Evolutionary conservation across 371 early-diverging fungal genomes (phyloP).

Genomic region (Paraphysoderma sedebokerense): DNA sequence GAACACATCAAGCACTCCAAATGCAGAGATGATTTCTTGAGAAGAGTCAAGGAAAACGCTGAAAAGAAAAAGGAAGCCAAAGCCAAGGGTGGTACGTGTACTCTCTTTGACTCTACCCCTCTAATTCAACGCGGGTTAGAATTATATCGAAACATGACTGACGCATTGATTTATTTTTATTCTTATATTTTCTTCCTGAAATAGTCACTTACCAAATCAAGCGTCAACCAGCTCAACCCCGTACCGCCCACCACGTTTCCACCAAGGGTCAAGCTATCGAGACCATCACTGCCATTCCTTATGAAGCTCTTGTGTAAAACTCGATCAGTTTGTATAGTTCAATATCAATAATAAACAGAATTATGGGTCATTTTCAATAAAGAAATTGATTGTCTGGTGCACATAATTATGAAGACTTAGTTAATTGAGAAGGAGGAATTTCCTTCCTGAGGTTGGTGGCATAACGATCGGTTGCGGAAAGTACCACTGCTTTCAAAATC

Average conservation of each 20-base stretch:
- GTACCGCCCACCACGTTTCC: slow-evolving; percentile 76
- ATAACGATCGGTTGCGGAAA: no score
- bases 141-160: slow-evolving; percentile 15
- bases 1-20: slow-evolving; percentile 99
- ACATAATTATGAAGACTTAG: no score
- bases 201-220: slow-evolving; percentile 60
- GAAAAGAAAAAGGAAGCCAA: slow-evolving; percentile 63
- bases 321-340: neutral
- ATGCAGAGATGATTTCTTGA: slow-evolving; percentile 97
- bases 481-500: no score
- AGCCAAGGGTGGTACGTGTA: slow-evolving; percentile 35
- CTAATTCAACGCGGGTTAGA: slow-evolving; percentile 6
- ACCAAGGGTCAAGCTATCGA: slow-evolving; percentile 75
- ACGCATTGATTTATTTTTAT: neutral
- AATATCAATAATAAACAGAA: neutral
- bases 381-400: no score
- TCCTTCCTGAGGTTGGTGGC: no score
- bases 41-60: slow-evolving; percentile 90
- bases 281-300: slow-evolving; percentile 85
- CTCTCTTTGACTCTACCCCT: neutral
- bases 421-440: no score
- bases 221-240: slow-evolving; percentile 86
- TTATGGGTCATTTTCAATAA: no score
- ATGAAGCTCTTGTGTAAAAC: slow-evolving; percentile 67
- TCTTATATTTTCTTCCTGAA: slow-evolving; percentile 1